These are phyloP conservation scores for Fomitopsis pinicola DNA, from an alignment of 1,284 basidiomycete genomes.

Conservation along the genomic window DNA sequence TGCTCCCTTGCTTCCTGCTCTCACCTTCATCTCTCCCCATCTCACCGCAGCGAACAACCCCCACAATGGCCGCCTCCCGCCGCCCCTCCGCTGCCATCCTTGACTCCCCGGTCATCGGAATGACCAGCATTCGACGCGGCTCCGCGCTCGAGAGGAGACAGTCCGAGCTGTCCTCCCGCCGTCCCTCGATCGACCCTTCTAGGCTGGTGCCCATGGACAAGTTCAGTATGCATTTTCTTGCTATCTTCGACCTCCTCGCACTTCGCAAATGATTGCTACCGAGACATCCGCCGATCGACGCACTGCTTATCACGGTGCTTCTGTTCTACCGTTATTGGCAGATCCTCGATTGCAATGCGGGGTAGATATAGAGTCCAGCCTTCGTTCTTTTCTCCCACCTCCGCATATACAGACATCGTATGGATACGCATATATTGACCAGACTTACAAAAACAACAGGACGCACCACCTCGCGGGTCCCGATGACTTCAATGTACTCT, in stretches of 20 bases:
- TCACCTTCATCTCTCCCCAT: background rate
- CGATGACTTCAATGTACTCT: constrained; percentile 85
- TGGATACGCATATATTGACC: constrained; percentile 3
- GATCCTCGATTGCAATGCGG: background rate
- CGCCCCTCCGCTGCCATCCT: constrained; percentile 17
- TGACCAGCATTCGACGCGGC: constrained; percentile 28
- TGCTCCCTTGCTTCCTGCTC: background rate
- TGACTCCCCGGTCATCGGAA: constrained; percentile 12
- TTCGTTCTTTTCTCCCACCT: background rate
- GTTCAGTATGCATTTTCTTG: constrained; percentile 29
- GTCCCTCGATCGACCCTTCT: constrained; percentile 71
- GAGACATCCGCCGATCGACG: background rate
- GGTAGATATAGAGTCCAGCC: background rate
- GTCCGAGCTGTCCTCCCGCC: constrained; percentile 41
- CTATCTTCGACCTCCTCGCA: constrained; percentile 5
- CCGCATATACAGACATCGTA: background rate
- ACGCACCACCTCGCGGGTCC: constrained; percentile 49
- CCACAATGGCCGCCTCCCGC: constrained; percentile 12
- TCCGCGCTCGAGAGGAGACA: constrained; percentile 32
- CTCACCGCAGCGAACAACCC: constrained; percentile 11
- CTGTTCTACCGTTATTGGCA: background rate
- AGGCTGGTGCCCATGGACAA: constrained; percentile 76
- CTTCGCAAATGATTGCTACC: background rate
- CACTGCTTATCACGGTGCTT: background rate
- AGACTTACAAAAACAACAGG: constrained; percentile 30